Base-by-base conservation (phyloP, 306 rosid genomes). In the Ormosia semicastrata region DNA sequence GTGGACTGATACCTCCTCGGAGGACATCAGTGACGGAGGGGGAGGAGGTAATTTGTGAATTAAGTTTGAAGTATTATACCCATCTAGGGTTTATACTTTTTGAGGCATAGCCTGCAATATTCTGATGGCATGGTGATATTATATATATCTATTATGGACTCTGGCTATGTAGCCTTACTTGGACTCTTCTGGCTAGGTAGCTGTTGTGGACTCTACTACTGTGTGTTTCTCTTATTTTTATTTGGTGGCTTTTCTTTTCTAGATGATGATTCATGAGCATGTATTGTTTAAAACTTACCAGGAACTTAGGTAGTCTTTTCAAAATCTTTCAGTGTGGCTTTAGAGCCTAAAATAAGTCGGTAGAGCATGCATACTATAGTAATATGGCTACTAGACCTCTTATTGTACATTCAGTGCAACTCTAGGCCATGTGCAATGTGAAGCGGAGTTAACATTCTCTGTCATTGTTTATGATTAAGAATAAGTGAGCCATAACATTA, bases 341-440 rank as follows among this genome's bases (percentile, higher is more conserved):
- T 73, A 73, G 89, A 77, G 53, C 71, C 85, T 77, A 73, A 78
- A 85, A 77, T 77, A 80, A 85, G 85, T 58, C 82, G 77, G 82
- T 56, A 80, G 75, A 83, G 77, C 84, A 86, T 88, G 87, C 81
- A 80, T 69, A 44, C 0, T 57, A 76, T 58, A 76, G 84, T 74
- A 24, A 24, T 24, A 72, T 66, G 85, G 84, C 88, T 84, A 72
- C 72, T 70, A 84, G 70, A 53, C 83, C 83, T 85, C 79, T 77
- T 81, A 30, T 71, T 46, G 32, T 75, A 85, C 82, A 75, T 75
- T 73, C 66, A 71, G 78, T 79, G 83, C 87, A 83, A 79, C 83
- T 75, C 73, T 81, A 77, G 81, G 88, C 89, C 89, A 88, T 88
- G 88, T 82, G 90, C 89, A 81, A 83, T 76, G 70, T 84, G 81